Conservation (phyloP, 768 basidiomycete species). For the Ramaria rubella region DNA sequence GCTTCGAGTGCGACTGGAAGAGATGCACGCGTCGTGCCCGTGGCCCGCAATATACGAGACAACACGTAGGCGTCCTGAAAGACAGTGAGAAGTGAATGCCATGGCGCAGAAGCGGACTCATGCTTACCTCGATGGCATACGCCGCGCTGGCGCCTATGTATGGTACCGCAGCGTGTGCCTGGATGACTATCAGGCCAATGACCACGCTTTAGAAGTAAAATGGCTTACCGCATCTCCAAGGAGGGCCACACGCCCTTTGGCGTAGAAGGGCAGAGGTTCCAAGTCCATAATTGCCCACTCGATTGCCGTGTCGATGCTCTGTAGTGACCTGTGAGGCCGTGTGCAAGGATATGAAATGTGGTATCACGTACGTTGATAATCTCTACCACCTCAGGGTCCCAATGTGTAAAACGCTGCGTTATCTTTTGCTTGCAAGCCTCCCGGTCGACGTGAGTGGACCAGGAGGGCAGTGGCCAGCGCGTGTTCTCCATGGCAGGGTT, state of each 20-base stretch:
- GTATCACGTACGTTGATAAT: slow-evolving; percentile 13
- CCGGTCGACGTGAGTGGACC: neutral
- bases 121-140: slow-evolving; percentile 42
- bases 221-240: slow-evolving; percentile 42
- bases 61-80: slow-evolving; percentile 26
- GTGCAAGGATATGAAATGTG: slow-evolving; percentile 13
- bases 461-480: neutral
- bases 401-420: slow-evolving; percentile 11
- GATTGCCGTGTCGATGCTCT: slow-evolving; percentile 32
- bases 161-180: slow-evolving; percentile 44
- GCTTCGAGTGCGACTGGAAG: slow-evolving; percentile 22
- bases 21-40: slow-evolving; percentile 17
- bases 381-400: slow-evolving; percentile 10
- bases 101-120: neutral
- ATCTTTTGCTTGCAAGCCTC: neutral
- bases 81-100: neutral
- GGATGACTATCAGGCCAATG: neutral
- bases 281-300: slow-evolving; percentile 41
- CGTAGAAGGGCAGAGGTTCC: slow-evolving; percentile 34
- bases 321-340: slow-evolving; percentile 11
- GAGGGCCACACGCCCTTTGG: slow-evolving; percentile 35
- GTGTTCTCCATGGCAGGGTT: slow-evolving; percentile 26
- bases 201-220: neutral
- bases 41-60: slow-evolving; percentile 23
- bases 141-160: slow-evolving; percentile 44